These are phyloP conservation scores for Phanerochaete carnosa DNA, from an alignment of 768 basidiomycete genomes.

Conservation along the genomic window DNA sequence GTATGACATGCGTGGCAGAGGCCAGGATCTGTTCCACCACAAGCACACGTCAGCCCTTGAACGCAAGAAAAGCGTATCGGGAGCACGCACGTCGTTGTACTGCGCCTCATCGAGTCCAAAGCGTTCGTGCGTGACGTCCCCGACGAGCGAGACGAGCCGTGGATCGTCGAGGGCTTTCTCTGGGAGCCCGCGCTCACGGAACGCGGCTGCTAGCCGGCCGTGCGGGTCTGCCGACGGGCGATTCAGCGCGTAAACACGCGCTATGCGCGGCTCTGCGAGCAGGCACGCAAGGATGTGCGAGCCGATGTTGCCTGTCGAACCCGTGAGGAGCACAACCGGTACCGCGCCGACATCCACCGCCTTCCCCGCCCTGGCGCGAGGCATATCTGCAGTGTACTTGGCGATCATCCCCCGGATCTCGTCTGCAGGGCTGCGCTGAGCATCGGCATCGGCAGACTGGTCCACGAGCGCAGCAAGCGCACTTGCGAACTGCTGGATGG, in stretches of 20 bases:
- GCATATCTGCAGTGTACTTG: slow-evolving; percentile 7
- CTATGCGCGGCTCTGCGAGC: slow-evolving; percentile 4
- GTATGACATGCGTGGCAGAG: slow-evolving; percentile 10
- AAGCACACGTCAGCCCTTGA: background rate
- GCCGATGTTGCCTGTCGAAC: slow-evolving; percentile 12
- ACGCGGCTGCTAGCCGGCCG: background rate
- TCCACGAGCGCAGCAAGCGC: background rate
- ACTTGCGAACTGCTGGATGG: slow-evolving; percentile 3
- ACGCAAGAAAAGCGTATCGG: background rate
- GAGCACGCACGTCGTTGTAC: slow-evolving; percentile 6
- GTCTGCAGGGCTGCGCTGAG: background rate
- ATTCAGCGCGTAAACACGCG: slow-evolving; percentile 11
- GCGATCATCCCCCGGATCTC: background rate
- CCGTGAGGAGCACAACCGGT: slow-evolving; percentile 8
- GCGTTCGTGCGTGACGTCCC: background rate
- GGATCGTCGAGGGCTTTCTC: background rate
- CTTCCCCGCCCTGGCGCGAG: background rate
- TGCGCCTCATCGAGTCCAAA: slow-evolving; percentile 6
- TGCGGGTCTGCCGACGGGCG: slow-evolving; percentile 6
- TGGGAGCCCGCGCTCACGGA: slow-evolving; percentile 7
- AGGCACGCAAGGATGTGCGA: slow-evolving; percentile 10
- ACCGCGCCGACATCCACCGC: background rate
- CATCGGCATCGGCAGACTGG: background rate
- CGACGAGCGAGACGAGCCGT: slow-evolving; percentile 5
- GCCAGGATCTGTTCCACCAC: background rate